Evolutionary conservation across 768 basidiomycete genomes (phyloP), one percentile per base, ranked within the genome.

Genomic region (Xerocomus spinulosus): DNA sequence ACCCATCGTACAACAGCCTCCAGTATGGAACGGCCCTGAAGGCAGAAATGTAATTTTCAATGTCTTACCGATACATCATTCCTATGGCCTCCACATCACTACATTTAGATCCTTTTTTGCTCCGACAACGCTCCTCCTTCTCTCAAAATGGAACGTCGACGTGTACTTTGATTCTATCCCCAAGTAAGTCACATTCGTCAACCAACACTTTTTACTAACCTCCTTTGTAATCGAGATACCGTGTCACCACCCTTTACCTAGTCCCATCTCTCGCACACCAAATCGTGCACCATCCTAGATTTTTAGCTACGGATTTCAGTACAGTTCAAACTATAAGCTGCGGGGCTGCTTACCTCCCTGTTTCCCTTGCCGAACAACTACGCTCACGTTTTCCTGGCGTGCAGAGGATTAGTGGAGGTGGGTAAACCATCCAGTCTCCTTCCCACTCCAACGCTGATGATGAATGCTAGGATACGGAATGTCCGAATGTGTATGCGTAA

Each of bases 281-380:
- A 53, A 68, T 88, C 9, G 76, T 84, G 3, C 76, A 80, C 53
- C 73, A 82, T 51, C 79, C 66, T 5, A 55, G 52, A 7, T 57
- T 81, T 5, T 58, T 59, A 7, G 71, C 73, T 6, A 66, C 70
- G 4, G 82, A 86, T 56, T 66, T 86, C 13, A 80, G 75, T 53
- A 76, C 74, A 0, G 57, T 88, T 2, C 59, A 64, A 7, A 1
- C 28, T 6, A 48, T 81, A 21, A 65, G 60, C 6, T 75, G 73
- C 49, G 86, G 85, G 5, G 87, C 82, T 0, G 85, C 86, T 2
- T 80, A 85, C 56, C 75, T 87, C 18, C 82, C 87, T 0, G 73
- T 76, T 1, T 70, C 77, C 17, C 70, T 89, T 7, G 68, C 67
- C 0, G 60, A 66, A 15, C 74, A 72, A 43, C 57, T 83, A 13